Evolutionary conservation across 805 yeast species (phyloP), one percentile per base, ranked within the genome.

Genomic region (Tetrapisispora pingtungensis): DNA sequence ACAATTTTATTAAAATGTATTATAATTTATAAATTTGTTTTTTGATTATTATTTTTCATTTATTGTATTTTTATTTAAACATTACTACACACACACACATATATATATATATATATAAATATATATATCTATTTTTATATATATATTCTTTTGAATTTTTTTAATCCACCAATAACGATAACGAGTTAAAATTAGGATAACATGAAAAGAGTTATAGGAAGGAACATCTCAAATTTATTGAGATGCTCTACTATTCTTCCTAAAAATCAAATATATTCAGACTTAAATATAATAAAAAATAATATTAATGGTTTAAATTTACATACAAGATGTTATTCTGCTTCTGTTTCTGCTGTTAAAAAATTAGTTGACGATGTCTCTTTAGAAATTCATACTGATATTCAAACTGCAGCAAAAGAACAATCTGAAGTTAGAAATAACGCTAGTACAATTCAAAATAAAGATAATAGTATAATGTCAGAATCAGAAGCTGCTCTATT

Each of bases 361-460:
- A 54, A 55, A 24, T 40, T 55, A 14, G 52, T 52, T n/a, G 55
- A 58, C 12, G 57, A 54, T 42, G 39, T 58, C 4, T 44, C 61
- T 4, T 43, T 62, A 31, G 62, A 59, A 38, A 61, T 61, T 10
- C 66, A 58, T 36, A 62, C 66, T 7, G 66, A 62, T 49, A 50
- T 54, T 6, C 64, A 62, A 40, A 47, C 57, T 24, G 64, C 64
- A 26, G 54, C 62, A 4, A 53, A 49, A 28, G 64, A 61, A 22
- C 64, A 61, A 35, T 57, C 61, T 10, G 49, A 53, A 26, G 49
- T 47, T 15, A 55, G 62, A 36, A 30, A 53, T 15, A 46, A 51
- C 20, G 49, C 51, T 14, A 46, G 52, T 12, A 46, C 55, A 24
- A 44, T 47, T 24, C 44, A 49, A 15, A 43, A 48, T 7, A 42